These are phyloP conservation scores for Cutaneotrichosporon cutaneum DNA, from an alignment of 1,284 basidiomycete species.

Conservation along the genomic window DNA sequence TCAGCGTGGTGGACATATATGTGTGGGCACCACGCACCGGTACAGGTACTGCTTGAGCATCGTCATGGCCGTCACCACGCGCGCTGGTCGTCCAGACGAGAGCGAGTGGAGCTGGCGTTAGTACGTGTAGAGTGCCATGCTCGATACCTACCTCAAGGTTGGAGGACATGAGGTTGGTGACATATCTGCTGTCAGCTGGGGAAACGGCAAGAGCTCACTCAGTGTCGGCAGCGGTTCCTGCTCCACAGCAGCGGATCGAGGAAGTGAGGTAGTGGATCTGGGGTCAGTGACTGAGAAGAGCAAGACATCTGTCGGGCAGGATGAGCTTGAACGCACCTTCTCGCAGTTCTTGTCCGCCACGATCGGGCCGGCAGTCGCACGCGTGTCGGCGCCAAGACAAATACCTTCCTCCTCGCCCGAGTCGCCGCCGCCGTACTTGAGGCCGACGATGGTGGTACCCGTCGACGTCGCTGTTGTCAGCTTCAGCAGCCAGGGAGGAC, in stretches of 20 bases:
- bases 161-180: slow-evolving; percentile 85
- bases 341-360: slow-evolving; percentile 99
- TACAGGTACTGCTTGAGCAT: slow-evolving; percentile 90
- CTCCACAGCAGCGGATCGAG: slow-evolving; percentile 94
- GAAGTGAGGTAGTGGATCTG: slow-evolving; percentile 97
- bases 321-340: slow-evolving; percentile 65
- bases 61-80: slow-evolving; percentile 96
- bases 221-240: slow-evolving; percentile 96
- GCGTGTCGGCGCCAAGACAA: slow-evolving; percentile 93
- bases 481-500: neutral
- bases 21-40: slow-evolving; percentile 58
- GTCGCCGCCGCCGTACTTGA: slow-evolving; percentile 67
- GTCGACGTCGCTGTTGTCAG: slow-evolving; percentile 77
- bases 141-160: slow-evolving; percentile 67
- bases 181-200: slow-evolving; percentile 58
- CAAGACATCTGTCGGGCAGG: neutral
- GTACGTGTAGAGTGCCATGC: neutral
- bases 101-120: slow-evolving; percentile 67
- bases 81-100: slow-evolving; percentile 78
- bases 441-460: slow-evolving; percentile 94
- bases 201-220: slow-evolving; percentile 56
- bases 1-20: neutral
- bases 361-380: slow-evolving; percentile 91
- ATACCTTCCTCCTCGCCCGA: slow-evolving; percentile 72
- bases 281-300: slow-evolving; percentile 7